These are phyloP conservation scores for Talaromyces sp. DNA, from an alignment of 2,329 filamentous ascomycete species.

Conservation along the genomic window DNA sequence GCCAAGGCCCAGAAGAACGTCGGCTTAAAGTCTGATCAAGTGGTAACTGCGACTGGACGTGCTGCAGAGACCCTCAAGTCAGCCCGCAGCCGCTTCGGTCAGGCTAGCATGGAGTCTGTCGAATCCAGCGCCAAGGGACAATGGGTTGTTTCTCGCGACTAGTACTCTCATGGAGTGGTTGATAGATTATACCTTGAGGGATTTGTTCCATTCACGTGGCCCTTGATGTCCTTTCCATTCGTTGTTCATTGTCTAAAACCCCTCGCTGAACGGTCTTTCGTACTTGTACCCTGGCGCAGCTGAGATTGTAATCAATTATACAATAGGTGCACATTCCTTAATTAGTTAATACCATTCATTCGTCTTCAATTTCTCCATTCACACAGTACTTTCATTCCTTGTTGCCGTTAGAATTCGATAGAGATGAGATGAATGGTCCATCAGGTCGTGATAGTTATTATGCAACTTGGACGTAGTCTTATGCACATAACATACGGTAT, in stretches of 20 bases:
- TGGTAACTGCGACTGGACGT: constrained; percentile 13
- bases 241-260: constrained; percentile 2
- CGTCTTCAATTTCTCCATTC: neutral
- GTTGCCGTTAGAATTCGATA: neutral
- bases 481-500: neutral
- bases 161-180: neutral
- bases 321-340: constrained; percentile 7
- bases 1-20: constrained; percentile 7
- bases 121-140: constrained; percentile 11
- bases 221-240: neutral
- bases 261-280: constrained; percentile 6
- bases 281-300: constrained; percentile 1
- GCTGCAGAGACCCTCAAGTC: constrained; percentile 17
- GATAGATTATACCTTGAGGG: neutral
- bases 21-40: constrained; percentile 62
- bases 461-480: neutral
- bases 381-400: neutral
- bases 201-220: neutral
- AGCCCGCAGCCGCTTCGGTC: constrained; percentile 12
- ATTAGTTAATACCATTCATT: neutral
- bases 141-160: constrained; percentile 12
- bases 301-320: constrained; percentile 3
- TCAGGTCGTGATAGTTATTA: neutral
- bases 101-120: constrained; percentile 12
- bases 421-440: neutral